Base-by-base conservation (phyloP, 306 rosid species). In the Rubus parviflorus region DNA sequence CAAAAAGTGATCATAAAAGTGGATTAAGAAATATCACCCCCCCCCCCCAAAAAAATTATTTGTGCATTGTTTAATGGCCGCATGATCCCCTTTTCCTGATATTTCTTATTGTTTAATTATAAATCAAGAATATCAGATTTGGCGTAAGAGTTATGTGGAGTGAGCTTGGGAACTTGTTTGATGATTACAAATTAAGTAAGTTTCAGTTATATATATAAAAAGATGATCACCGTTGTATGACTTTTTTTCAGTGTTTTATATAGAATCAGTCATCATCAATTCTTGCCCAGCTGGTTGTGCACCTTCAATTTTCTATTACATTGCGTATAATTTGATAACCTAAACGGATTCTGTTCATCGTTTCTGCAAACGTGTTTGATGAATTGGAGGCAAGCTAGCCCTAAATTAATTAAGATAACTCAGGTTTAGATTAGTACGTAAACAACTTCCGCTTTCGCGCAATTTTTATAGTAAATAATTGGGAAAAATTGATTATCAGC, bases 351-450 rank as follows among this genome's bases (percentile, higher is more conserved):
- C 46, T 16, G 42, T 20, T 73, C 77, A 73, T 42, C 10, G 68
- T 57, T 57, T 57, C 35, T 22, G 68, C 43, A 30, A 73, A 73
- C 74, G 81, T 79, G 86, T 52, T 75, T 15, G 72, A 56, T 48
- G 58, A 64, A 47, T 58, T 65, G 60, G 68, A 68, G 37, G 77
- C 78, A 79, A 46, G 16, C 78, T 75, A 46, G 16, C 5, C 41
- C 8, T 11, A 7, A 35, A 4, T 17, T 60, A 68, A 42, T 17
- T 15, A 41, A 23, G 47, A 0, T 13, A 22, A n/a, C n/a, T 25
- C 30, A n/a, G n/a, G 54, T 20, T 40, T 52, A 54, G 49, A 38
- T 12, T 56, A 54, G 35, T 30, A 30, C 35, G n/a, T 52, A 63
- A 25, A 5, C 16, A 65, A 65, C 54, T 64, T 41, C 11, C 17